phyloP scores from a whole-genome alignment of 2,329 filamentous ascomycete genomes.

The Aspergillus sp. region DNA sequence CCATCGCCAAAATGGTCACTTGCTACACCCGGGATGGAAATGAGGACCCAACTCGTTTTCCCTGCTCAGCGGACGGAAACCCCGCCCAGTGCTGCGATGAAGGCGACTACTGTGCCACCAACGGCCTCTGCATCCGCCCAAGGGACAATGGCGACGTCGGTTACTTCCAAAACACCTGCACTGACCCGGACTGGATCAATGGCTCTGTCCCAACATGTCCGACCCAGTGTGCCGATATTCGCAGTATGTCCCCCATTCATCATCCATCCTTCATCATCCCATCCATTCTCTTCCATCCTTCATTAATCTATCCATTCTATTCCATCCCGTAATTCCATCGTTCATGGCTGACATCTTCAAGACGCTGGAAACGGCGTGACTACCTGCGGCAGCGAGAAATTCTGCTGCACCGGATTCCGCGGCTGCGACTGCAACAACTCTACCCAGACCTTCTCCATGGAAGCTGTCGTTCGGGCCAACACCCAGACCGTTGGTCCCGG shows the following conservation, averaged over 20 bases:
- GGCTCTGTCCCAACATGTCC: neutral
- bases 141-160: neutral
- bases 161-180: conserved; percentile 4
- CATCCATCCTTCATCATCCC: neutral
- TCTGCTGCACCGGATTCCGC: conserved; percentile 2
- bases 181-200: neutral
- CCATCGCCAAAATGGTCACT: neutral
- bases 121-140: neutral
- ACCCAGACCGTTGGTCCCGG: neutral
- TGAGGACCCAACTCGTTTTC: neutral
- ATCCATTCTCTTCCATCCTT: neutral
- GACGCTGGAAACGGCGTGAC: conserved; percentile 3
- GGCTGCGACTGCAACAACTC: conserved; percentile 10
- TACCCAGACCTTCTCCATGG: neutral
- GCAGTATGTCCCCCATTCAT: neutral
- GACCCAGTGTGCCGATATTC: neutral
- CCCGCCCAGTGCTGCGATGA: conserved; percentile 2
- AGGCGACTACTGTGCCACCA: conserved; percentile 2
- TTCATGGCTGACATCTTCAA: neutral
- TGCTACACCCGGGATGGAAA: neutral
- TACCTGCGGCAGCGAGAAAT: neutral
- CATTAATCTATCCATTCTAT: too few species aligned
- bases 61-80: neutral
- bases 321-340: neutral
- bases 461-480: neutral